Base-by-base conservation (phyloP, 257 asterid species). In the Orobanche coerulescens region DNA sequence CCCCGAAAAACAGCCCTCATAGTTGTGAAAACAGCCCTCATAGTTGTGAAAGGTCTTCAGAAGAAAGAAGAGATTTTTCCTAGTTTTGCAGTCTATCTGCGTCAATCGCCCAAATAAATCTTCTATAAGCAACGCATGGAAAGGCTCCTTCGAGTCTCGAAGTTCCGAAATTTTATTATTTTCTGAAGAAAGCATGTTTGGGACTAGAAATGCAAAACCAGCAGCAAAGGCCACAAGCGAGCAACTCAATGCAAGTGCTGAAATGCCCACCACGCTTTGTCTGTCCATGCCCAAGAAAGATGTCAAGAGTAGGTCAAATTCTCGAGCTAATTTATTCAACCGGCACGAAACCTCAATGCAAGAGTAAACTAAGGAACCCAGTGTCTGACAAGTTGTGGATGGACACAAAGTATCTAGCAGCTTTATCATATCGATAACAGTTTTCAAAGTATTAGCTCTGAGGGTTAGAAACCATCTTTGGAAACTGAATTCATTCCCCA, bases 211-310 rank as follows among this genome's bases (percentile, higher is more conserved):
- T 36, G 82, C 74, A 61, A 79, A 82, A 63, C 84, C 92, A 33
- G 82, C 71, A 76, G 84, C 64, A 55, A 92, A 92, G 65, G 98
- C 97, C 84, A 92, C 59, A 24, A 88, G 55, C 8, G 97, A 92
- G 77, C 97, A 92, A 76, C 84, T 61, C 69, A 81, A 61, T 25
- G 95, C 90, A 64, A 88, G 80, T 11, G 76, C 73, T 4, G 89
- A 86, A 68, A 92, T 60, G 40, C 75, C 67, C 79, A 30, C 64
- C 64, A 64, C 61, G 75, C 91, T 84, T 48, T 71, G 73, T 62
- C 68, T 72, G 73, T 82, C 95, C 81, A 84, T 81, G 62, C 79
- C 89, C 56, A 69, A 52, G 70, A 75, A 81, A 68, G 94, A 81
- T 11, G 61, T 16, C 67, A 73, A 62, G 12, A 92, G 73, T 10